Base-by-base conservation (phyloP, 768 basidiomycete genomes). In the Pilatotrama ljubarskyi region DNA sequence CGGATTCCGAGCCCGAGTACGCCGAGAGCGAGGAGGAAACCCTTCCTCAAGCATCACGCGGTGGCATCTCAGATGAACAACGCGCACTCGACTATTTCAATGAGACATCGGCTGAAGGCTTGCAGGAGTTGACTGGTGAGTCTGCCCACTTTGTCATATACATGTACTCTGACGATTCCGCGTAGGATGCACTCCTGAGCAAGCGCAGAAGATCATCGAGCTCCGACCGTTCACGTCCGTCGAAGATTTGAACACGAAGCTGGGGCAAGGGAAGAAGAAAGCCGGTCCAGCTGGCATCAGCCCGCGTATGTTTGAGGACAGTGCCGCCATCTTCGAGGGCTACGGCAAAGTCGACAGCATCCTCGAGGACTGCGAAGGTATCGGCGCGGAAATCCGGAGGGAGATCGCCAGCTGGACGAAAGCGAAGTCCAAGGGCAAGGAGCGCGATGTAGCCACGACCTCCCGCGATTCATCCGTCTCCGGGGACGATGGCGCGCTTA, bases 261-360 rank as follows among this genome's bases (percentile, higher is more conserved):
- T 98, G 9, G 82, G 85, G 32, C 88, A 91, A 72, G 89, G 87
- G n/a, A 91, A 87, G 78, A 95, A 92, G 77, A 95, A 93, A 69
- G 84, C 86, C 2, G 86, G 87, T 9, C 85, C 88, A 9, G 81
- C 78, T 4, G 95, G 96, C 20, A 86, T 99, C 67, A 95, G 93
- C 62, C 82, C 91, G 60, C 85, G 90, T 57, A 80, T 98, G 72
- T 93, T 98, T 70, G 93, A 96, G 68, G 93, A 95, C 64, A 95
- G 91, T 71, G 84, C 84, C 55, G 80, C 84, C 40, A 90, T 97
- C 66, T 88, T 98, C 69, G 76, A 82, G 55, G 92, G 90, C 8
- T 98, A 96, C 68, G 85, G 86, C 11, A 84, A 87, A 37, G 95
- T 98, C 55, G 97, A 99, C 72, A 84, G 79, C 61, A 87, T 98